Conservation (phyloP, 495 filamentous ascomycete species). For the Echria macrotheca region DNA sequence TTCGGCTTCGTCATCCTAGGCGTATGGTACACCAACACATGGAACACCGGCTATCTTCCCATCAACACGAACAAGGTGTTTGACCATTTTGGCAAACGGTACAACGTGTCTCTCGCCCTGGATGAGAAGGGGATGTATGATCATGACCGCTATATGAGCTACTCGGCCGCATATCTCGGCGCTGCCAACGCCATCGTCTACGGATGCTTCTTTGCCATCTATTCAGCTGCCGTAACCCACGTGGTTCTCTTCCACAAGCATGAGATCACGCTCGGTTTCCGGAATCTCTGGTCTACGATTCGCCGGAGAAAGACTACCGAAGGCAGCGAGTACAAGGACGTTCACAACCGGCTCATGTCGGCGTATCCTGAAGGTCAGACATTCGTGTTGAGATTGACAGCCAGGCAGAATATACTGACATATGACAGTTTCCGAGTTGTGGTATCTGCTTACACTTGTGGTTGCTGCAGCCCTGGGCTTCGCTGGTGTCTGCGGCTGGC, state of each 20-base stretch:
- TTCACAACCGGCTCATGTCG: constrained; percentile 38
- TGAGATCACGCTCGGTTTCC: constrained; percentile 36
- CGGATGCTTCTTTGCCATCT: constrained; percentile 37
- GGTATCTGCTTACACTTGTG: constrained; percentile 22
- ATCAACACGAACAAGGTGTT: constrained; percentile 36
- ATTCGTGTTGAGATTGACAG: too few relatives aligned
- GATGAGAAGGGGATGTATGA: constrained; percentile 34
- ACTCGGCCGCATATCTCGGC: constrained; percentile 36
- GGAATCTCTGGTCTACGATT: constrained; percentile 23
- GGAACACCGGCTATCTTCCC: constrained; percentile 35
- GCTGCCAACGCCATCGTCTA: constrained; percentile 32
- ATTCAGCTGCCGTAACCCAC: constrained; percentile 34
- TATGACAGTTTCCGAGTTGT: too few relatives aligned
- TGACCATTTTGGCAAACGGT: constrained; percentile 33
- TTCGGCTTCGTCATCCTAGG: constrained; percentile 26
- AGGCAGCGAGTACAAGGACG: constrained; percentile 16
- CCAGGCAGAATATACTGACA: too few relatives aligned
- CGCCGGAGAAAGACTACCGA: constrained; percentile 9
- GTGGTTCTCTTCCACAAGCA: constrained; percentile 34
- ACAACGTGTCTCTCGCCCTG: constrained; percentile 34
- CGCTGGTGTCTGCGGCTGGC: constrained; percentile 31
- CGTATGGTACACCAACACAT: constrained; percentile 36
- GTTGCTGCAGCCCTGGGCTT: constrained; percentile 31
- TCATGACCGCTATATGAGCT: constrained; percentile 28
- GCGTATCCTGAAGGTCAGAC: constrained; percentile 31